Evolutionary conservation across 257 asterid genomes (phyloP).

Genomic region (Handroanthus guayacan): DNA sequence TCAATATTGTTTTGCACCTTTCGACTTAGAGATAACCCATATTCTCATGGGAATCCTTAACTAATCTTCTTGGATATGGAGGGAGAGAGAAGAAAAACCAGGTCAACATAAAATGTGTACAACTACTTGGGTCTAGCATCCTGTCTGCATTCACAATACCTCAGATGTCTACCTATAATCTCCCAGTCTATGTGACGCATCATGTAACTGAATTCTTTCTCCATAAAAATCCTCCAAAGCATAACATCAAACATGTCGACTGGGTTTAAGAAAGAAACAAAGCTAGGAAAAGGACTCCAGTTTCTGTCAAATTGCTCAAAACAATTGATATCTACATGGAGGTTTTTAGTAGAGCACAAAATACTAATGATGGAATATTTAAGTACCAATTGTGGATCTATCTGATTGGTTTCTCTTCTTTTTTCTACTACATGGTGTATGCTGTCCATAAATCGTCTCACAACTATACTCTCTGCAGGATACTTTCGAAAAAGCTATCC

Average conservation of each 20-base stretch:
- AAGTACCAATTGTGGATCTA: background rate
- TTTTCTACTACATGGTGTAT: background rate
- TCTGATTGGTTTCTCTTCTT: slow-evolving; percentile 14
- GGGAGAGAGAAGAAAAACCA: background rate
- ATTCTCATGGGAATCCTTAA: background rate
- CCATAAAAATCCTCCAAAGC: background rate
- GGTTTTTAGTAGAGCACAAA: background rate
- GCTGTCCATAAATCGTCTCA: slow-evolving; percentile 12
- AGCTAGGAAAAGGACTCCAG: background rate
- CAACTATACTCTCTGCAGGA: background rate
- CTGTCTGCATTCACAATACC: slow-evolving; percentile 7
- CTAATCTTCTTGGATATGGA: background rate
- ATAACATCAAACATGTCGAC: slow-evolving; percentile 3
- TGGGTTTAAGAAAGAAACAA: background rate
- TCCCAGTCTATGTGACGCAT: background rate
- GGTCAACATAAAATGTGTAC: background rate
- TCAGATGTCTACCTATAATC: slow-evolving; percentile 16
- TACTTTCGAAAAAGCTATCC: background rate
- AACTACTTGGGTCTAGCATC: slow-evolving; percentile 4
- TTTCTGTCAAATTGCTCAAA: slow-evolving; percentile 3
- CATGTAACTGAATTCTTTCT: slow-evolving; percentile 5
- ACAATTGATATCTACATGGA: slow-evolving; percentile 8
- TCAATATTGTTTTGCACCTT: too few species aligned
- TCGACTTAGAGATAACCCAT: too few species aligned
- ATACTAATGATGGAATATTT: background rate